phyloP scores from a whole-genome alignment of 2,329 filamentous ascomycete genomes.

The Trichoderma koningiopsis region DNA sequence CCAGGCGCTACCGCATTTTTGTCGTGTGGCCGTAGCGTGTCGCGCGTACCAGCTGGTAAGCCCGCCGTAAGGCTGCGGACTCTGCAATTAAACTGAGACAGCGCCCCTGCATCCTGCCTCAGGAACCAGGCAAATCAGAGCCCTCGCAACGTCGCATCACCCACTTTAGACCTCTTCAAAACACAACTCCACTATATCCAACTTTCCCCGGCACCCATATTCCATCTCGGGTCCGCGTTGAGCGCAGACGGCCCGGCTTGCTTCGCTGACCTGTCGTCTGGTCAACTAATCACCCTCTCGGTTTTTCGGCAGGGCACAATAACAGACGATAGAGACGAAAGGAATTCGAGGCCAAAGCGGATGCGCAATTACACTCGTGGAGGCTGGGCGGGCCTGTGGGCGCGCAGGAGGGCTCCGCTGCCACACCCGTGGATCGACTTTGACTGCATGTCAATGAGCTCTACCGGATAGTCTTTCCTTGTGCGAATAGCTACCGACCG shows the following conservation, averaged over 20 bases:
- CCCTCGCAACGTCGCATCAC: slow-evolving; percentile 9
- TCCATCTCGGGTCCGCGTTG: slow-evolving; percentile 12
- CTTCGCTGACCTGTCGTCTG: background rate
- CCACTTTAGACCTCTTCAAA: slow-evolving; percentile 15
- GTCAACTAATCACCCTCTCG: background rate
- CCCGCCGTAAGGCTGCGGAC: slow-evolving; percentile 12
- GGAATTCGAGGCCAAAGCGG: slow-evolving; percentile 5
- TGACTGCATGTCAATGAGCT: slow-evolving; percentile 15
- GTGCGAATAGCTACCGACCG: slow-evolving; percentile 11
- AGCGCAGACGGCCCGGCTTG: background rate
- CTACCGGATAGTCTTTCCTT: slow-evolving; percentile 12
- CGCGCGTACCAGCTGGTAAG: slow-evolving; percentile 11
- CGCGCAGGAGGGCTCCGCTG: slow-evolving; percentile 15
- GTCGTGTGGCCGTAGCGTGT: background rate
- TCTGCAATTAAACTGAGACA: slow-evolving; percentile 13
- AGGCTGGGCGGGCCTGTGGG: slow-evolving; percentile 13
- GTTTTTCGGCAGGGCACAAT: background rate
- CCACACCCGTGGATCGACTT: slow-evolving; percentile 22
- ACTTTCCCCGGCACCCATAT: background rate
- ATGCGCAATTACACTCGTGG: slow-evolving; percentile 16
- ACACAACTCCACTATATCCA: slow-evolving; percentile 12
- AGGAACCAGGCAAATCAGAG: slow-evolving; percentile 14
- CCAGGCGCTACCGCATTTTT: background rate
- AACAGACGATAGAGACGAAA: background rate
- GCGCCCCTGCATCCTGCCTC: background rate